Base-by-base conservation (phyloP, 2,329 filamentous ascomycete species). In the Teratosphaeriaceae sp. region DNA sequence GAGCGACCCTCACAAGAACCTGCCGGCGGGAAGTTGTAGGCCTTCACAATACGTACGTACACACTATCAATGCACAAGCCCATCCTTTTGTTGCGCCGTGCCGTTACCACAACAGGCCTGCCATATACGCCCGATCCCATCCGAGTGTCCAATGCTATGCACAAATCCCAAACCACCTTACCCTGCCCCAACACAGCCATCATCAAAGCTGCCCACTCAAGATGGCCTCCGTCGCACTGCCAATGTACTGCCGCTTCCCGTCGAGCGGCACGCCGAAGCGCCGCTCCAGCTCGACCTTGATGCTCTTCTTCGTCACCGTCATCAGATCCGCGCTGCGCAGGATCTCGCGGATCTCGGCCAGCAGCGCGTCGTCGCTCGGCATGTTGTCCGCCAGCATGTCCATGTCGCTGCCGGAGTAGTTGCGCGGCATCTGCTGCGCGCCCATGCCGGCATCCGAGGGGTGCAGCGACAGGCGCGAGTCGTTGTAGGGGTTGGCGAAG, bases 301-400 rank as follows among this genome's bases (percentile, higher is more conserved):
- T 85, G 57, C 85, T 88, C 79, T 98, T 98, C 80, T 98, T 98
- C 53, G 92, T 98, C 33, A 98, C 87, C 3, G 80, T 89, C 92
- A 98, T 98, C 60, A 98, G 70, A 68, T 98, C 92, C 2, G 88
- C 89, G 11, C 85, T 94, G 55, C 82, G 79, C 49, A 98, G 72
- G 50, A 98, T 95, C 60, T 96, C 88, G 40, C 92, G 79, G 56
- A 98, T 98, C 74, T 98, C 92, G 0, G 88, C 83, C 49, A 98
- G 71, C 38, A 98, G 74, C 9, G 87, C 84, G 59, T 98, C 92
- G 55, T 98, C 92, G 48, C 76, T 85, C 0, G 92, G 92, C 60
- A 96, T 68, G 44, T 64, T 58, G 6, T 81, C 30, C n/a, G n/a
- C n/a, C 46, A 40, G 30, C 24, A 42, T 30, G 62, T 88, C 84